A percentile compares a stretch with the other conserved stretches of the same genome.
These are phyloP conservation scores for Bauhinia variegata DNA, from an alignment of 306 rosid genomes.

Conservation along the genomic window DNA sequence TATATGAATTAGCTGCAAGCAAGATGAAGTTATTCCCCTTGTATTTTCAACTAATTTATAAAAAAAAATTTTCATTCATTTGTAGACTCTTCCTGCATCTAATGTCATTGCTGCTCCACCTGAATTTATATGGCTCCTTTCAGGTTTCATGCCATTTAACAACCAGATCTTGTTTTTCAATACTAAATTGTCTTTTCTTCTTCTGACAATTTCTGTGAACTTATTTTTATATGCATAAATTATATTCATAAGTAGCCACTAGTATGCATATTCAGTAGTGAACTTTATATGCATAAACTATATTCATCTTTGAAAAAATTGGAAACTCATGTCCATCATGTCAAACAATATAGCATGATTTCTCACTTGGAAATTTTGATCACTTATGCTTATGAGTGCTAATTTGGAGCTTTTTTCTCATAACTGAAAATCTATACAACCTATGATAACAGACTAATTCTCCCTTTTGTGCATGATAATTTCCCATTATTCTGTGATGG, in stretches of 20 bases:
- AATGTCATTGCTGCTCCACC: too few relatives aligned
- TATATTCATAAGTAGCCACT: background rate
- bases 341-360: background rate
- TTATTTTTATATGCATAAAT: background rate
- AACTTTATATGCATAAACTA: slow-evolving; percentile 1
- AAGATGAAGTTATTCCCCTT: background rate
- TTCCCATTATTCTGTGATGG: background rate
- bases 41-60: too few relatives aligned
- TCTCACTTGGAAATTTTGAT: slow-evolving; percentile 1
- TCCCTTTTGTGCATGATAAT: slow-evolving; percentile 1
- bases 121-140: too few relatives aligned
- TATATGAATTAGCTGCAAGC: too few relatives aligned
- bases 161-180: too few relatives aligned
- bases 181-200: too few relatives aligned
- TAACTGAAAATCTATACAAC: slow-evolving; percentile 1
- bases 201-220: too few relatives aligned
- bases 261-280: slow-evolving; percentile 20
- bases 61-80: too few relatives aligned
- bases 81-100: too few relatives aligned
- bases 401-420: slow-evolving; percentile 16
- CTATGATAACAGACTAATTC: background rate
- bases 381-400: background rate
- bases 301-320: background rate
- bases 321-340: background rate
- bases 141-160: too few relatives aligned